Base-by-base conservation (phyloP, 768 basidiomycete species). In the Termitomyces titanicus region DNA sequence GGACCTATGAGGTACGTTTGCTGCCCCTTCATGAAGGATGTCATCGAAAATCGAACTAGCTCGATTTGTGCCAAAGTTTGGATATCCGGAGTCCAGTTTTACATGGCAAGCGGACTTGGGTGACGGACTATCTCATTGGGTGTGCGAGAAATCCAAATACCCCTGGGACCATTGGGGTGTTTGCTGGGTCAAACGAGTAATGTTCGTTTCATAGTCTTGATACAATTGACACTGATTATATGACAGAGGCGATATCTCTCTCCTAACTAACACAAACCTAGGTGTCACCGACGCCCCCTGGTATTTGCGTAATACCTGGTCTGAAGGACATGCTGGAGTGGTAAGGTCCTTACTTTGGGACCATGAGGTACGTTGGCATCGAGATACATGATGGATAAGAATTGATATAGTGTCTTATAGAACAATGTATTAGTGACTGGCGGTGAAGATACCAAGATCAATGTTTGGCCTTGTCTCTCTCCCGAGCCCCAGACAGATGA, bases 161-260 rank as follows among this genome's bases (percentile, higher is more conserved):
- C 20, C 54, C 59, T 10, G 70, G 72, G 39, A 74, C 71, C 18
- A 68, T 88, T 9, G 76, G 75, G 29, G 67, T 89, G 4, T 87
- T 89, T 51, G 79, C 82, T 5, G 89, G 89, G 0, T 89, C 89
- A 1, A 89, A 92, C 51, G 85, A 89, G 89, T 86, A 64, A 5
- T 40, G 18, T n/a, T 15, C 1, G 10, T 22, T n/a, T 46, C n/a
- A n/a, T n/a, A n/a, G n/a, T n/a, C n/a, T 15, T 22, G 1, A 27
- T 22, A 15, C 6, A 13, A 33, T 17, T 13, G 25, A 18, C 29
- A 18, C 51, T 40, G 51, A 55, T 56, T 43, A 13, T 42, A 50
- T 24, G 22, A 20, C 29, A 86, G 85, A 63, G 85, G 85, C 33
- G 84, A 87, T 55, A 62, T 81, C 18, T 82, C 82, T 5, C 66